Conservation (phyloP, 2,329 filamentous ascomycete genomes). For the Aphanocladium album region DNA sequence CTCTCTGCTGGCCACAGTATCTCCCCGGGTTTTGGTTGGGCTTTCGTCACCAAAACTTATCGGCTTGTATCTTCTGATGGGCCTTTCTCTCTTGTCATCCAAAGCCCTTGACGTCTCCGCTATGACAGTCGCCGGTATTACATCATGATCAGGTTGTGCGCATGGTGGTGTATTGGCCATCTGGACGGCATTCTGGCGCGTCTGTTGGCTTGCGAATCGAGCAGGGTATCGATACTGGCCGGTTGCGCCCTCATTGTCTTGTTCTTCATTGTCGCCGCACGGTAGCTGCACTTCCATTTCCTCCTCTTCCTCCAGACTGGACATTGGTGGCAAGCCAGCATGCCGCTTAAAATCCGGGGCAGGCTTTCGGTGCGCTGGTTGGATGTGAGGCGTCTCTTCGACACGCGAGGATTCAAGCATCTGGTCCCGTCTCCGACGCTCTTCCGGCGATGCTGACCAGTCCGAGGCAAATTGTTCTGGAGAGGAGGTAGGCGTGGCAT, state of each 20-base stretch:
- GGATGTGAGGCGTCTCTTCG: constrained; percentile 22
- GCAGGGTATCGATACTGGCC: neutral
- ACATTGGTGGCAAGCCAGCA: neutral
- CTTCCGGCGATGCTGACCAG: constrained; percentile 21
- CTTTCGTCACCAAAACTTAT: constrained; percentile 21
- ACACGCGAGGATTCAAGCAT: constrained; percentile 19
- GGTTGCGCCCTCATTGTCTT: neutral
- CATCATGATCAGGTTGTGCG: constrained; percentile 18
- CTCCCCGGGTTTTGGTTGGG: constrained; percentile 13
- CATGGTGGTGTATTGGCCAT: constrained; percentile 20
- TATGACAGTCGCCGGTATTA: constrained; percentile 15
- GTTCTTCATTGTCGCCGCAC: constrained; percentile 19
- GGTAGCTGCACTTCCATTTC: constrained; percentile 34
- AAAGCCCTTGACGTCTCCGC: neutral
- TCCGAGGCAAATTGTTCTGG: constrained; percentile 14
- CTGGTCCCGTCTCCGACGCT: constrained; percentile 1
- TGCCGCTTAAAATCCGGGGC: neutral
- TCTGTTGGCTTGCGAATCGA: neutral
- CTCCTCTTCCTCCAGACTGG: constrained; percentile 24
- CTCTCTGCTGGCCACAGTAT: neutral
- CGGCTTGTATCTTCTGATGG: constrained; percentile 20
- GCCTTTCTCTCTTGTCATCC: neutral
- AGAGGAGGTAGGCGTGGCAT: constrained; percentile 5
- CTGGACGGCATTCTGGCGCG: neutral
- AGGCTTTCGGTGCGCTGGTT: neutral